Evolutionary conservation across 2,329 filamentous ascomycete genomes (phyloP), one percentile per base, ranked within the genome.

Genomic region (Calonectria honghensis): DNA sequence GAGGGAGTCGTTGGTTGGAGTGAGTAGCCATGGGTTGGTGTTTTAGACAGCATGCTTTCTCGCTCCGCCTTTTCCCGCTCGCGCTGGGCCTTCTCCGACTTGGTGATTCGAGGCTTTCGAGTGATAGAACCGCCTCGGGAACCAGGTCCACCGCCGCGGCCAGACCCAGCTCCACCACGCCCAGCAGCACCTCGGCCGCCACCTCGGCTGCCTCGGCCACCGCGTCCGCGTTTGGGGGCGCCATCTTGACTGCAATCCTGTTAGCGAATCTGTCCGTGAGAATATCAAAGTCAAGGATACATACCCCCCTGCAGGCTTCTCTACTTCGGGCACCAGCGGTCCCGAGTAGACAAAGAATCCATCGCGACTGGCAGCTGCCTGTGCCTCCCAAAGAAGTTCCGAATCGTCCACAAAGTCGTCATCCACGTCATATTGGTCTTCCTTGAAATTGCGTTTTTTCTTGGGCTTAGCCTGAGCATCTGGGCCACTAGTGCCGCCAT

Each of bases 321-420:
- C 94, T 29, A 93, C 94, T 85, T 98, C 96, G 6, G 94, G 94
- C 29, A 98, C 91, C 61, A 99, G 88, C 11, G 96, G 96, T 4
- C 97, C 97, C 75, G 95, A 97, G 85, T 98, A 99, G 1, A 99
- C 97, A 83, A 98, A 99, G 87, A 98, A 99, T 1, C 97, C 97
- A 83, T 98, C 97, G 79, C 96, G 95, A 78, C 95, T 96, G 61
- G 97, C 96, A 6, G 96, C 96, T 9, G 96, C 96, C 83, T 98
- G 95, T 82, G 98, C 95, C 85, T 98, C 95, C 96, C 96, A 98
- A 0, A 97, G 90, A 82, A 98, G 85, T 84, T 99, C 97, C 1
- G 96, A 97, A 83, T 99, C 97, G 81, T 99, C 97, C 71, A 96
- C 92, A 85, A 96, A 96, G 68, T 94, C 94, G 81, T 96, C 94